Conservation (phyloP, 805 yeast species). For the Yamadazyma takamatsuzukensis region DNA sequence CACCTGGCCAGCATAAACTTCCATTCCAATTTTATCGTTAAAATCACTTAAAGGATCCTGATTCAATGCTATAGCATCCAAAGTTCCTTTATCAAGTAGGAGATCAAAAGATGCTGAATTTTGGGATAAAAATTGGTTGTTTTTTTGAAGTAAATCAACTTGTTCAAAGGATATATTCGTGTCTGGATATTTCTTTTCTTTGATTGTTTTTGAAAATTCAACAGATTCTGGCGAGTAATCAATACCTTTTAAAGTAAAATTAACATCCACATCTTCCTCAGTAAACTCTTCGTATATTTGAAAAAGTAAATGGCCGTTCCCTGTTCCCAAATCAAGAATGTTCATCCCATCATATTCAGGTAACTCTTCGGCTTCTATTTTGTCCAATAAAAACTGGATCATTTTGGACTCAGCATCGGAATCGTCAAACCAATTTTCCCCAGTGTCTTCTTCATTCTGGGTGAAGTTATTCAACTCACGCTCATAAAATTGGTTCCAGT, state of each 20-base stretch:
- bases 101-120: slow-evolving; percentile 55
- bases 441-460: slow-evolving; percentile 77
- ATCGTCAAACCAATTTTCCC: slow-evolving; percentile 96
- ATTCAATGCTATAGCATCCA: slow-evolving; percentile 93
- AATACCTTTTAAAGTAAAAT: slow-evolving; percentile 50
- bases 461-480: slow-evolving; percentile 68
- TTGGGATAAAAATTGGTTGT: slow-evolving; percentile 33
- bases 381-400: slow-evolving; percentile 63
- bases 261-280: slow-evolving; percentile 22
- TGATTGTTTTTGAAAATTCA: slow-evolving; percentile 63
- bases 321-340: slow-evolving; percentile 88
- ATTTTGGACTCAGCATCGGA: slow-evolving; percentile 87
- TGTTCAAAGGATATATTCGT: slow-evolving; percentile 51
- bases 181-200: slow-evolving; percentile 33
- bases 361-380: slow-evolving; percentile 30
- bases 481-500: slow-evolving; percentile 88
- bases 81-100: slow-evolving; percentile 88
- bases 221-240: slow-evolving; percentile 87
- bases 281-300: slow-evolving; percentile 63
- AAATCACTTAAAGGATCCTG: slow-evolving; percentile 44
- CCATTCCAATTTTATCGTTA: slow-evolving; percentile 45
- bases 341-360: slow-evolving; percentile 26
- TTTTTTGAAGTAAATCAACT: slow-evolving; percentile 60
- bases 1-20: slow-evolving; percentile 62
- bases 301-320: slow-evolving; percentile 88